Evolutionary conservation across 441 rosid genomes (phyloP).

Genomic region (Corymbia calophylla): DNA sequence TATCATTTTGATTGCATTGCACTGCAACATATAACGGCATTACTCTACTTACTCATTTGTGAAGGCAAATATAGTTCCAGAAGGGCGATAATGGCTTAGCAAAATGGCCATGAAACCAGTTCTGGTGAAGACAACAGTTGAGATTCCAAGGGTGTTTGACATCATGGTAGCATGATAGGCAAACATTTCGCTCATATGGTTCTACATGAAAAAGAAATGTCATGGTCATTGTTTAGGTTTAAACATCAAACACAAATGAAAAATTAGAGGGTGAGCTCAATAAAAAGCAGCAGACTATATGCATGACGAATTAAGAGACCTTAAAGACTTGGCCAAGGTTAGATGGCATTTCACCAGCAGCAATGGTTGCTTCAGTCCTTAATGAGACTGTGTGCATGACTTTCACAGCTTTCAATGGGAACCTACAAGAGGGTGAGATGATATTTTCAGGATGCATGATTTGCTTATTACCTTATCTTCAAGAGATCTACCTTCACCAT

Average conservation of each 20-base stretch:
- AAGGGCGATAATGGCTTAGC: conserved; percentile 90
- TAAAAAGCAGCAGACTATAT: background rate
- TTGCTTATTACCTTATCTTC: background rate
- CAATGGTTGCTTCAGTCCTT: conserved; percentile 84
- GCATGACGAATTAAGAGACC: conserved; percentile 26
- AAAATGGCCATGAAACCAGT: conserved; percentile 93
- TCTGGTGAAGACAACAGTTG: conserved; percentile 93
- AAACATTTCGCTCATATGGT: conserved; percentile 98
- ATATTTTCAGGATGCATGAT: background rate
- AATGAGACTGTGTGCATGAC: conserved; percentile 94
- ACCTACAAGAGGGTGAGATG: conserved; percentile 34
- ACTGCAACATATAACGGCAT: background rate
- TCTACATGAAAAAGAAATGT: conserved; percentile 37
- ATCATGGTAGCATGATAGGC: conserved; percentile 99
- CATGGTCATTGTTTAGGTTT: conserved; percentile 3
- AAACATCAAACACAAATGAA: background rate
- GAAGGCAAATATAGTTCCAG: conserved; percentile 96
- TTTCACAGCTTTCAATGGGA: conserved; percentile 95
- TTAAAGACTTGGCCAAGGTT: conserved; percentile 94
- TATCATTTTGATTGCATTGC: background rate
- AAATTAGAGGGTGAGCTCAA: background rate
- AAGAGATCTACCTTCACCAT: background rate
- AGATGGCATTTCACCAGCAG: conserved; percentile 72
- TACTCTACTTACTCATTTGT: conserved; percentile 68
- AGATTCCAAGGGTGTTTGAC: conserved; percentile 97